These are phyloP conservation scores for Malus fusca DNA, from an alignment of 306 rosid species.

Conservation along the genomic window DNA sequence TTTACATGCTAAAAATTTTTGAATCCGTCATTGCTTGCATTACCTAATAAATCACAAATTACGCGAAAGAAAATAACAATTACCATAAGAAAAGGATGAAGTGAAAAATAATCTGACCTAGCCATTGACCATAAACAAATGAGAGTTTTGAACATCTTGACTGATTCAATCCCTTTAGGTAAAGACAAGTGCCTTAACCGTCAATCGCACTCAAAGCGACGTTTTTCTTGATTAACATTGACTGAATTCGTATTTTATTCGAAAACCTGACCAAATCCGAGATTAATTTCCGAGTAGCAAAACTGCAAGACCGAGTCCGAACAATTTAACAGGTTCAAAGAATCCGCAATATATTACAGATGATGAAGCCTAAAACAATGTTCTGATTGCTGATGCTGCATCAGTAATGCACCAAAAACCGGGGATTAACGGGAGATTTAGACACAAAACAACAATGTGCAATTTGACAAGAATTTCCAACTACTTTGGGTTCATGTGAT, in stretches of 20 bases:
- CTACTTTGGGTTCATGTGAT: neutral
- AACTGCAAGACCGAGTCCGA: conserved; percentile 8
- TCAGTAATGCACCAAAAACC: no score
- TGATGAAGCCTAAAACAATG: neutral
- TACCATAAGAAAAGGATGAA: no score
- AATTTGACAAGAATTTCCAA: neutral
- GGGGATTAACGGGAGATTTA: neutral
- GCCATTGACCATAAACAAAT: conserved; percentile 1
- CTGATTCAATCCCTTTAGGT: neutral
- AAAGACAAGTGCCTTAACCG: neutral
- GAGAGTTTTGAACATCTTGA: neutral
- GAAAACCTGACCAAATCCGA: neutral
- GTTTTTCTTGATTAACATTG: neutral
- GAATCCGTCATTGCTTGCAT: no score
- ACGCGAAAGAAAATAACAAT: no score
- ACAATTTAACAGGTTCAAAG: neutral
- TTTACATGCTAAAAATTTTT: no score
- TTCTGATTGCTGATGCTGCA: neutral
- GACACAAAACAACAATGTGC: neutral
- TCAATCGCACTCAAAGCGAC: neutral
- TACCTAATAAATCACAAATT: no score
- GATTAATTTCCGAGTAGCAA: neutral
- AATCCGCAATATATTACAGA: neutral
- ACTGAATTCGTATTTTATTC: neutral
- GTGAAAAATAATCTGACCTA: neutral